Conservation (phyloP, 768 basidiomycete genomes). For the Dacryopinax primogenitus region DNA sequence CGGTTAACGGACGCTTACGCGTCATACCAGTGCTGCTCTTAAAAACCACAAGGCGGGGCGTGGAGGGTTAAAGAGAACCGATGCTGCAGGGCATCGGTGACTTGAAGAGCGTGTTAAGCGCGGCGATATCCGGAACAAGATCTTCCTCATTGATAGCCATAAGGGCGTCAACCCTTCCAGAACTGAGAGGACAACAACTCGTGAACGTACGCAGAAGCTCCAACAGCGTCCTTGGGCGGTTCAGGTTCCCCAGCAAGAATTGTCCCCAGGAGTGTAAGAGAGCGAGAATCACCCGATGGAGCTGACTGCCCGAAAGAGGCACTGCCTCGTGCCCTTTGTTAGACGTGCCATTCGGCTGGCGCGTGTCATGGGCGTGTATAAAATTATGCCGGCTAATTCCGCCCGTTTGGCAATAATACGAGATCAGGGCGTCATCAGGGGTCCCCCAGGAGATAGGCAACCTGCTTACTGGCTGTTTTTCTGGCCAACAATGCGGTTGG, state of each 20-base stretch:
- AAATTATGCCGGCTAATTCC: slow-evolving; percentile 1
- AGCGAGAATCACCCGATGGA: slow-evolving; percentile 9
- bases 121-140: slow-evolving; percentile 10
- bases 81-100: slow-evolving; percentile 5
- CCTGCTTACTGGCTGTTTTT: background rate
- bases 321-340: slow-evolving; percentile 8
- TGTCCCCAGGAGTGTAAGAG: slow-evolving; percentile 1
- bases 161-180: slow-evolving; percentile 8
- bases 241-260: slow-evolving; percentile 4
- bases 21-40: slow-evolving; percentile 10
- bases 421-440: background rate
- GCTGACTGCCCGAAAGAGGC: slow-evolving; percentile 1
- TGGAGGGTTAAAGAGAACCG: slow-evolving; percentile 3
- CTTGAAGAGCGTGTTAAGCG: slow-evolving; percentile 4
- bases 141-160: slow-evolving; percentile 9
- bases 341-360: slow-evolving; percentile 4
- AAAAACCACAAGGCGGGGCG: slow-evolving; percentile 5
- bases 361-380: slow-evolving; percentile 6
- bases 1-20: slow-evolving; percentile 9
- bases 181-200: slow-evolving; percentile 8
- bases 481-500: background rate
- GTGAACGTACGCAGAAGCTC: slow-evolving; percentile 6
- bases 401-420: background rate
- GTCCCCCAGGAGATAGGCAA: background rate
- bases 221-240: background rate